Percentiles rank a stretch among this genome's conserved stretches.
These are phyloP conservation scores for Nothophoma quercina DNA, from an alignment of 2,329 filamentous ascomycete species.

Conservation along the genomic window DNA sequence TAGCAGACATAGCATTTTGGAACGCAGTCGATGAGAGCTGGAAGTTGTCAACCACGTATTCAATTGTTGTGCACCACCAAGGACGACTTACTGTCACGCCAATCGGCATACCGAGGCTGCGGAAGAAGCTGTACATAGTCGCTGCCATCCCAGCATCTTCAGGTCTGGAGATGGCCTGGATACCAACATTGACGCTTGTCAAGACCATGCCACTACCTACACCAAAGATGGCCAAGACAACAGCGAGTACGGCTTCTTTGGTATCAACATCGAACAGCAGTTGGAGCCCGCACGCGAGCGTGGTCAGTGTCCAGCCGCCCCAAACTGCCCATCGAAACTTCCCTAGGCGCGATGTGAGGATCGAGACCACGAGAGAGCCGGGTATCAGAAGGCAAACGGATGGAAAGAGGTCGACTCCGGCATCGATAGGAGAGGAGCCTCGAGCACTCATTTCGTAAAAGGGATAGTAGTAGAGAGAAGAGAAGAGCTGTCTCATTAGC, in stretches of 20 bases:
- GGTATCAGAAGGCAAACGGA: background rate
- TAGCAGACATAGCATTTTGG: background rate
- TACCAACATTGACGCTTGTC: conserved; percentile 48
- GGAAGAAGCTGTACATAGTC: conserved; percentile 49
- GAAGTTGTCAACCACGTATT: background rate
- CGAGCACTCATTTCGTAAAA: background rate
- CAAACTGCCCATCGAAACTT: background rate
- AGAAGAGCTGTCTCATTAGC: background rate
- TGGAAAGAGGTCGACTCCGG: background rate
- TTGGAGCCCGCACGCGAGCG: background rate
- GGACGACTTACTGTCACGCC: conserved; percentile 46
- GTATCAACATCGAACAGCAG: background rate
- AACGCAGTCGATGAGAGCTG: background rate
- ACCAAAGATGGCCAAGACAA: background rate
- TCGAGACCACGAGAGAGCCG: background rate
- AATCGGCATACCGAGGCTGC: conserved; percentile 54
- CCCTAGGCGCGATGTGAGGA: background rate
- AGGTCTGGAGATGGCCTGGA: conserved; percentile 46
- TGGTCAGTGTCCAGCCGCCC: background rate
- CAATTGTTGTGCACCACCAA: background rate
- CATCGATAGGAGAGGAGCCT: background rate
- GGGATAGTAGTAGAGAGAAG: background rate
- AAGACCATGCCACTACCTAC: conserved; percentile 46
- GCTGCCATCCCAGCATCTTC: conserved; percentile 44
- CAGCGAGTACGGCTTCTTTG: background rate